A percentile compares a stretch with the other conserved stretches of the same genome.
Conservation (phyloP, 2,329 filamentous ascomycete genomes). For the Microcera coccophila region DNA sequence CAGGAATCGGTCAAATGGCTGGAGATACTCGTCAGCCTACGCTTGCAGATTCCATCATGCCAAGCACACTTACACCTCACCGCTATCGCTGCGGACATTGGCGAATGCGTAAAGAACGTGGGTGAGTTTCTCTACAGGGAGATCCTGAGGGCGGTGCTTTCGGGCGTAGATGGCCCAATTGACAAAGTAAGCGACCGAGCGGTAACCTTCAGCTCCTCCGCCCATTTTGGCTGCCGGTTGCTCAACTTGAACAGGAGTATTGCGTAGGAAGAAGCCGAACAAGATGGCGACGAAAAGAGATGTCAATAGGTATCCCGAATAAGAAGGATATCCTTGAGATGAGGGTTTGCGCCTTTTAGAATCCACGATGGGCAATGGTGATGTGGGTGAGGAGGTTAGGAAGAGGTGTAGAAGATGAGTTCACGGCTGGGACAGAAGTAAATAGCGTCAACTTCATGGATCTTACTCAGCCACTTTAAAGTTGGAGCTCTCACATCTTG, state of each 20-base stretch:
- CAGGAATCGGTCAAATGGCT: conserved; percentile 57
- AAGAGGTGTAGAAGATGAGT: background rate
- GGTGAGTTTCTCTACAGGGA: conserved; percentile 76
- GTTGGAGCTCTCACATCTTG: background rate
- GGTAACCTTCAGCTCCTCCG: conserved; percentile 51
- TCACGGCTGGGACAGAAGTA: conserved; percentile 14
- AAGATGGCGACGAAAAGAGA: conserved; percentile 5
- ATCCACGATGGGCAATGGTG: conserved; percentile 13
- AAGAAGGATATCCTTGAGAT: conserved; percentile 5
- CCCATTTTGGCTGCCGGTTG: conserved; percentile 34
- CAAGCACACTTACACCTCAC: conserved; percentile 66
- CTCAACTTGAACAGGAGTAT: background rate
- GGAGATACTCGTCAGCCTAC: background rate
- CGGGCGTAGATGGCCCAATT: conserved; percentile 85
- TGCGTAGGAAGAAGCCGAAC: conserved; percentile 14
- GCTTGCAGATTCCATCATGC: conserved; percentile 2
- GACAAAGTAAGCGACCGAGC: conserved; percentile 68
- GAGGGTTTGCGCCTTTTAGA: conserved; percentile 9
- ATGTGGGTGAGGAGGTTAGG: too few species aligned
- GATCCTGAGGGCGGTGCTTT: conserved; percentile 78
- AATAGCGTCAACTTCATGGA: conserved; percentile 1
- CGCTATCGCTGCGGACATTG: conserved; percentile 73
- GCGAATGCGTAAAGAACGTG: conserved; percentile 90
- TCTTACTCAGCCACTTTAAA: conserved; percentile 11
- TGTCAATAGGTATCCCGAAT: conserved; percentile 2